A percentile compares a stretch with the other conserved stretches of the same genome.
Evolutionary conservation across 352 stramenopile species (phyloP).

Genomic region (Globisporangium yorkense): DNA sequence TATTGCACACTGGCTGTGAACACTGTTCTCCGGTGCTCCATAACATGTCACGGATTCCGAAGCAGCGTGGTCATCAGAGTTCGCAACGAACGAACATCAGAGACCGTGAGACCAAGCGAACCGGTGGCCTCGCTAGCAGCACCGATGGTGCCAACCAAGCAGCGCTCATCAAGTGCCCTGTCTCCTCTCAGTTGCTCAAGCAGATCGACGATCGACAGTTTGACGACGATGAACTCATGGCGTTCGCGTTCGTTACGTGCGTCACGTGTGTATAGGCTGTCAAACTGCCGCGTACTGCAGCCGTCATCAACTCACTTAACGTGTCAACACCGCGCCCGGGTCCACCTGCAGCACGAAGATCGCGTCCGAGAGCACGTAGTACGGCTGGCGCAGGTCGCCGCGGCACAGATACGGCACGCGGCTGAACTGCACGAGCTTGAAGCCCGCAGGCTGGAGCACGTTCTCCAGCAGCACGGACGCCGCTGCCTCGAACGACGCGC

Average conservation of each 20-base stretch:
- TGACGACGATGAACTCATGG: not conserved
- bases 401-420: constrained; percentile 81
- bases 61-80: too few relatives aligned
- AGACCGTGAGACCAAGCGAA: not conserved
- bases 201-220: not conserved
- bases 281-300: not conserved
- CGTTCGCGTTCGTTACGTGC: not conserved
- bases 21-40: too few relatives aligned
- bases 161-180: too few relatives aligned
- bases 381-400: constrained; percentile 69
- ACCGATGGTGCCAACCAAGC: not conserved
- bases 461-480: constrained; percentile 57
- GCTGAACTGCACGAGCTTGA: constrained; percentile 74
- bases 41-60: not conserved
- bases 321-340: constrained; percentile 2
- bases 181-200: not conserved
- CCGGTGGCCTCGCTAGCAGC: not conserved
- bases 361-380: constrained; percentile 82
- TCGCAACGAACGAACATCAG: not conserved
- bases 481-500: constrained; percentile 59
- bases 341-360: constrained; percentile 77
- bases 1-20: too few relatives aligned
- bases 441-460: constrained; percentile 61
- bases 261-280: not conserved
- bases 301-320: not conserved